These are phyloP conservation scores for Pyrenochaeta sp. DNA, from an alignment of 2,329 filamentous ascomycete species.

Conservation along the genomic window DNA sequence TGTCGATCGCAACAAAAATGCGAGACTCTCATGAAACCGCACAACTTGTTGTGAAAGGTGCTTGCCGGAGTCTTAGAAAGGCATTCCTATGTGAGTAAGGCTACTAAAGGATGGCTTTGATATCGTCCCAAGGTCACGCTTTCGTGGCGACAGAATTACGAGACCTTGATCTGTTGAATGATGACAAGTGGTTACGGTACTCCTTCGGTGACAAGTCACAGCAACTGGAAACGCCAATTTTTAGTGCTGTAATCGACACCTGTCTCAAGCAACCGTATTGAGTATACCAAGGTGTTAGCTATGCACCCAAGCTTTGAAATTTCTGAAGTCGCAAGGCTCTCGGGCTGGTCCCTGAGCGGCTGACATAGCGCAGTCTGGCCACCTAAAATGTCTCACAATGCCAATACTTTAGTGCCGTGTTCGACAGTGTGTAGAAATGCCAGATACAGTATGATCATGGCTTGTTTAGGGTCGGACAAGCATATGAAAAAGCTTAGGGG, in stretches of 20 bases:
- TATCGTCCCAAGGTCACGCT: too few species aligned
- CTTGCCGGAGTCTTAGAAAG: too few species aligned
- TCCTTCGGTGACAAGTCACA: neutral
- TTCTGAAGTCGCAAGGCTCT: neutral
- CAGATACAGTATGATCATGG: conserved; percentile 8
- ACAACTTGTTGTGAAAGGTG: too few species aligned
- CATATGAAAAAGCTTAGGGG: conserved; percentile 3
- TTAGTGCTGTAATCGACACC: conserved; percentile 15
- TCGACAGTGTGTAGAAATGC: conserved; percentile 11
- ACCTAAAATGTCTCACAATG: conserved; percentile 11
- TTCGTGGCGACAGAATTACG: too few species aligned
- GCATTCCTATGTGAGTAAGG: too few species aligned
- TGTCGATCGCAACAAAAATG: too few species aligned
- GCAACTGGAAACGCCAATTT: conserved; percentile 7
- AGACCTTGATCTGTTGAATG: too few species aligned
- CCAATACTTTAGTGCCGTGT: conserved; percentile 21
- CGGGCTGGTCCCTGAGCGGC: conserved; percentile 1
- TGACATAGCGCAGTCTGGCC: conserved; percentile 7
- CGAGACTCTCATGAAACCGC: too few species aligned
- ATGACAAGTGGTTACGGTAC: conserved; percentile 1
- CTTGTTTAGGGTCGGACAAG: conserved; percentile 3
- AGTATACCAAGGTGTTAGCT: conserved; percentile 10
- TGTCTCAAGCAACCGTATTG: neutral
- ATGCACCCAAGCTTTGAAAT: conserved; percentile 1
- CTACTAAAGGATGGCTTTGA: too few species aligned